These are phyloP conservation scores for Asparagopsis taxiformis DNA, from an alignment of 31 red algal species.

Conservation along the genomic window DNA sequence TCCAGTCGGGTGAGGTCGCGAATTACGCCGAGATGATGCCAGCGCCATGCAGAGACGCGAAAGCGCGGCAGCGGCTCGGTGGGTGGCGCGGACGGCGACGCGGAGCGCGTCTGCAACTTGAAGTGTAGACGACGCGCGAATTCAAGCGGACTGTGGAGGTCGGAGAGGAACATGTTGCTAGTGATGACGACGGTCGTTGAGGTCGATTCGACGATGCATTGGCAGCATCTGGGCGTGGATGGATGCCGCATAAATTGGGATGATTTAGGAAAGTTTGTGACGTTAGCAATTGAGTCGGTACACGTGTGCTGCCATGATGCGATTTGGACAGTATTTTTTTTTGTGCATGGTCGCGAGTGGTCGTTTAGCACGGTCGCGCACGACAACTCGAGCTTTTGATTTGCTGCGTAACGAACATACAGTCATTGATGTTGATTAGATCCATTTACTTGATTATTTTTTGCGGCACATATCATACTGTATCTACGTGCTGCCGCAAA, in stretches of 20 bases:
- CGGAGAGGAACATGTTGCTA: not conserved
- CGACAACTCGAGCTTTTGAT: too few relatives aligned
- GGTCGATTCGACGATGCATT: not conserved
- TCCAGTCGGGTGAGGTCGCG: constrained; percentile 48
- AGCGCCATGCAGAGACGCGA: constrained; percentile 51
- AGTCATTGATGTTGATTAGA: too few relatives aligned
- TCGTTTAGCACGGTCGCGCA: too few relatives aligned
- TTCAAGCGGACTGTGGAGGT: not conserved
- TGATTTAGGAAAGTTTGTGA: not conserved
- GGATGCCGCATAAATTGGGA: not conserved
- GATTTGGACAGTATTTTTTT: too few relatives aligned
- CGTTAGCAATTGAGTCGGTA: not conserved
- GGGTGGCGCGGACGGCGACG: not conserved
- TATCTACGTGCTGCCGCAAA: too few relatives aligned
- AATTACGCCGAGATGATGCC: constrained; percentile 58
- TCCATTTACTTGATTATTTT: too few relatives aligned
- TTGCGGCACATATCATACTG: too few relatives aligned
- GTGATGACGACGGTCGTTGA: too few relatives aligned
- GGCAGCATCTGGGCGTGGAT: not conserved
- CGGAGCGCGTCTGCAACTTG: not conserved
- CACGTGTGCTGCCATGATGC: not conserved
- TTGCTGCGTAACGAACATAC: too few relatives aligned
- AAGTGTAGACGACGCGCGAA: not conserved
- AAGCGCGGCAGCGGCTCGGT: constrained; percentile 15
- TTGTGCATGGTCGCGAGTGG: too few relatives aligned